Evolutionary conservation across 257 asterid species (phyloP).

Genomic region (Phtheirospermum japonicum): DNA sequence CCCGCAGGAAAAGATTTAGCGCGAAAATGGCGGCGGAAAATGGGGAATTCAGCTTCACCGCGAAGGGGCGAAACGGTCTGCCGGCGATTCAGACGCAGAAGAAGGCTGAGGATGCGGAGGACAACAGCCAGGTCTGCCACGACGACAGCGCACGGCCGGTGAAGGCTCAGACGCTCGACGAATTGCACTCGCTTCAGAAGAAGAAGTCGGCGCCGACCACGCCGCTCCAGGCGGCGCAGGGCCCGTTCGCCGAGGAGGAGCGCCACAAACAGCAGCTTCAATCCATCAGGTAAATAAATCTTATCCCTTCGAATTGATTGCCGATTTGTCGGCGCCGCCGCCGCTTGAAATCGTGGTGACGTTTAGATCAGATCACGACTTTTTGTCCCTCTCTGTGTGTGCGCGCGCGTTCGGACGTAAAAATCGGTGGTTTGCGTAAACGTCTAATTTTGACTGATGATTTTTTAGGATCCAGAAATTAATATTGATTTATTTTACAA

Average conservation of each 20-base stretch:
- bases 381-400: no score
- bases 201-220: slow-evolving; percentile 84
- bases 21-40: slow-evolving; percentile 40
- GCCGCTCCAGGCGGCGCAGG: slow-evolving; percentile 51
- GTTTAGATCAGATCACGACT: no score
- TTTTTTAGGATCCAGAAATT: no score
- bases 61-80: slow-evolving; percentile 47
- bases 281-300: slow-evolving; percentile 57
- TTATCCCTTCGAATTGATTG: no score
- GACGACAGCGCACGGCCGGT: slow-evolving; percentile 74
- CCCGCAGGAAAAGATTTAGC: background rate
- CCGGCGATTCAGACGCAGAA: slow-evolving; percentile 75
- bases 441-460: no score
- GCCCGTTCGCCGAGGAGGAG: slow-evolving; percentile 54
- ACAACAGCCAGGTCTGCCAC: slow-evolving; percentile 54
- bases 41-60: slow-evolving; percentile 51
- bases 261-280: slow-evolving; percentile 83
- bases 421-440: background rate
- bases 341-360: background rate
- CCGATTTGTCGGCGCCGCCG: no score
- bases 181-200: slow-evolving; percentile 86
- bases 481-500: no score
- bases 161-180: slow-evolving; percentile 78
- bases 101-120: slow-evolving; percentile 30
- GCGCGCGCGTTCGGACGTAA: no score